Base-by-base conservation (phyloP, 2,329 filamentous ascomycete species). In the Trichoderma citrinoviride region DNA sequence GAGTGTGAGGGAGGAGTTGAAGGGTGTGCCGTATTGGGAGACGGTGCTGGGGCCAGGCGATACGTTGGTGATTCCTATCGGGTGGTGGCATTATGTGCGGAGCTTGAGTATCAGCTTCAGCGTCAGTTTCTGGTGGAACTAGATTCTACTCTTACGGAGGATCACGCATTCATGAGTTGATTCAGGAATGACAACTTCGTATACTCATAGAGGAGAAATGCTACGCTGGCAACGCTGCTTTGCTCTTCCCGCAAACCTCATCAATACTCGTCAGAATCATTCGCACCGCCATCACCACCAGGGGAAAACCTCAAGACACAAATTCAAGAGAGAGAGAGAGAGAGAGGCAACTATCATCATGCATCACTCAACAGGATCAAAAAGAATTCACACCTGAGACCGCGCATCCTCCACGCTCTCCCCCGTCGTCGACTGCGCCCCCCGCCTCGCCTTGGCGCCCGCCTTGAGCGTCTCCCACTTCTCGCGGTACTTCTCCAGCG, bases 61-160 rank as follows among this genome's bases (percentile, higher is more conserved):
- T 61, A 90, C 88, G 68, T 75, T 99, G 61, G 95, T 97, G 74
- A 91, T 99, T 61, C 95, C 95, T 0, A 83, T 92, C 5, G 95
- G 94, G 0, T 99, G 95, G 94, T 99, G 95, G 95, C 95, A 99
- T 80, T 98, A 97, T 76, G 91, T 98, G 3, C 83, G 91, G 66
- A 92, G 92, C 56, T 74, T 98, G 72, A 92, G 87, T 64, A 86
- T 91, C 21, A 97, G 94, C 73, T 93, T 96, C 73, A 97, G 93
- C 70, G 93, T 98, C 14, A 97, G 93, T 73, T 98, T 97, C 73
- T 99, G 95, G 95, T 99, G 92, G 90, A 90, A 91, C 69, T 85
- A 60, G 6, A 29, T n/a, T 19, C 7, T 29, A 7, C 5, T 29
- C 27, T 29, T 29, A 44, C 21, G 29, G 25, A 47, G 10, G 2